Conservation (phyloP, 1,284 basidiomycete genomes). For the Schizophyllum commune region DNA sequence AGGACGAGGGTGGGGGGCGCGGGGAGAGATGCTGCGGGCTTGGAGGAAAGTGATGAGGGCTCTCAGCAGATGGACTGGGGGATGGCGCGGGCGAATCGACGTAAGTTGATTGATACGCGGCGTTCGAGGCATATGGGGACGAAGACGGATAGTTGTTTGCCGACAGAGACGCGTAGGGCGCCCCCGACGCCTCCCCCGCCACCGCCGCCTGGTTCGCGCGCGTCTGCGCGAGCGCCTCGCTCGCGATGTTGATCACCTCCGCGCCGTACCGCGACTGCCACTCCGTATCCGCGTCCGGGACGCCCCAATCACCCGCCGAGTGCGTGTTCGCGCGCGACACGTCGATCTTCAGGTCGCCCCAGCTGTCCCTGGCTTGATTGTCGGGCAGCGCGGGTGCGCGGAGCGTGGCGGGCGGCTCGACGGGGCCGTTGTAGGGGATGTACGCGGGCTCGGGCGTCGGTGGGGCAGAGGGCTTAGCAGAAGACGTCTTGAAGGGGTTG, state of each 20-base stretch:
- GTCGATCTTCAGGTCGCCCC: conserved; percentile 13
- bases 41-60: neutral
- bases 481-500: neutral
- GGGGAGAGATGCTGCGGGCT: neutral
- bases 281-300: conserved; percentile 1
- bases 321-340: conserved; percentile 11
- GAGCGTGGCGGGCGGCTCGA: conserved; percentile 9
- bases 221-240: conserved; percentile 12
- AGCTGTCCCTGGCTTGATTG: conserved; percentile 12
- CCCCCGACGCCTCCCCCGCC: too few species aligned
- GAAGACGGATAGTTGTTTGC: too few species aligned
- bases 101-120: too few species aligned
- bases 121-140: too few species aligned
- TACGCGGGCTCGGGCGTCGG: conserved; percentile 1
- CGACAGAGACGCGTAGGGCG: too few species aligned
- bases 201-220: conserved; percentile 9
- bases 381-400: neutral
- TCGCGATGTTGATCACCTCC: conserved; percentile 8
- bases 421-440: conserved; percentile 14
- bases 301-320: conserved; percentile 10
- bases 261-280: conserved; percentile 11
- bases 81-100: neutral
- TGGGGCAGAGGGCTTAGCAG: neutral
- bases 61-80: neutral
- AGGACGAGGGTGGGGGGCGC: neutral